Evolutionary conservation across 164 flowering plant species (phyloP).

Genomic region (Berberis vulgaris): DNA sequence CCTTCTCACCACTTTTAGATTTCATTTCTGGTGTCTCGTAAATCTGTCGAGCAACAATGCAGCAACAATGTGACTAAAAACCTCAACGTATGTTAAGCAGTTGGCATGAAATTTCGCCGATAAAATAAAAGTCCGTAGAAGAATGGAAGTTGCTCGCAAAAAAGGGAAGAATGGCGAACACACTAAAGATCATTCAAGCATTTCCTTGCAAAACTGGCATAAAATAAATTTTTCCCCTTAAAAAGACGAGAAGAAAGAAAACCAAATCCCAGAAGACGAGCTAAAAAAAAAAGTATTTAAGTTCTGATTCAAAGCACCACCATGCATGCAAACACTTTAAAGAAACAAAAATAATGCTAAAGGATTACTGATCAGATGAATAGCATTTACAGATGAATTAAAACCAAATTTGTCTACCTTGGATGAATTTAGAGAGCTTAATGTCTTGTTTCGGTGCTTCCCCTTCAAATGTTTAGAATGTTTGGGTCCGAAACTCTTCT

Average conservation of each 20-base stretch:
- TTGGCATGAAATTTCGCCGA: background rate
- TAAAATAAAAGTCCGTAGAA: background rate
- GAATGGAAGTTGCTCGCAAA: background rate
- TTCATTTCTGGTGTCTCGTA: constrained; percentile 14
- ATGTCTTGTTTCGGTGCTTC: constrained; percentile 28
- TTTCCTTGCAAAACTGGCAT: too few species aligned
- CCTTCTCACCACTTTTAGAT: constrained; percentile 18
- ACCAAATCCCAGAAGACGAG: too few species aligned
- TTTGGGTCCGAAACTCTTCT: constrained; percentile 23
- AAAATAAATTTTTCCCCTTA: too few species aligned
- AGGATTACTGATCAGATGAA: too few species aligned
- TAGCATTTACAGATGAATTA: constrained; percentile 1
- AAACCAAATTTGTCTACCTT: constrained; percentile 32
- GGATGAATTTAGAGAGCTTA: constrained; percentile 16
- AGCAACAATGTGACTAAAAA: background rate
- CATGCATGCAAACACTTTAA: too few species aligned
- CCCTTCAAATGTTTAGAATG: constrained; percentile 26
- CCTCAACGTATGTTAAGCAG: background rate
- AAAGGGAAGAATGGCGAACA: background rate
- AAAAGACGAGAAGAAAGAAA: too few species aligned
- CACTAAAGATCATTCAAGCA: too few species aligned
- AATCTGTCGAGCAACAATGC: constrained; percentile 28
- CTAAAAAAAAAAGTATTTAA: too few species aligned
- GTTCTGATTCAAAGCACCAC: too few species aligned
- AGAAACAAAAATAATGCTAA: too few species aligned